These are phyloP conservation scores for Protomyces inundatus DNA, from an alignment of 1,139 yeast genomes.

Conservation along the genomic window DNA sequence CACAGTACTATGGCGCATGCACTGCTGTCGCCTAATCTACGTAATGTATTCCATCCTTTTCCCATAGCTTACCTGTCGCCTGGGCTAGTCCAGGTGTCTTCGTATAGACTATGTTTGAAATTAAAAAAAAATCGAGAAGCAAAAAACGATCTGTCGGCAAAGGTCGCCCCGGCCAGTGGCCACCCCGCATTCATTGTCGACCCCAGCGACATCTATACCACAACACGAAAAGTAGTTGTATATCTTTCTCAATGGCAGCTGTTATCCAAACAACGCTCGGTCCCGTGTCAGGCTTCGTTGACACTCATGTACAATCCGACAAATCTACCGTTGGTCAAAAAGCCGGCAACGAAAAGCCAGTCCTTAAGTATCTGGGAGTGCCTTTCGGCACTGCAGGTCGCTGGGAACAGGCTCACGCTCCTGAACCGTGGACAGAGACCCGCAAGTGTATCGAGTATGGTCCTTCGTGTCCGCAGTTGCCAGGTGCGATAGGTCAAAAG, in stretches of 20 bases:
- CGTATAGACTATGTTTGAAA: no score
- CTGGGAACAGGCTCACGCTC: slow-evolving; percentile 15
- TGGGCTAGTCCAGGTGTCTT: no score
- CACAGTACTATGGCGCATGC: no score
- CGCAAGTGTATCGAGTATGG: slow-evolving; percentile 18
- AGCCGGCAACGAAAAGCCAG: not conserved
- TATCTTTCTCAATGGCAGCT: not conserved
- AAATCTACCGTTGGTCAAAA: not conserved
- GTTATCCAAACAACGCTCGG: slow-evolving; percentile 13
- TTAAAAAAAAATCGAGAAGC: no score
- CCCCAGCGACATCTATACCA: not conserved
- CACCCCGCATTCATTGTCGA: not conserved
- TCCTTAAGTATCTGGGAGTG: slow-evolving; percentile 16
- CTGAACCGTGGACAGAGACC: slow-evolving; percentile 1
- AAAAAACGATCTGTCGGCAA: no score
- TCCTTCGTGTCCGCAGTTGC: slow-evolving; percentile 8
- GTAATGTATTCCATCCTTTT: no score
- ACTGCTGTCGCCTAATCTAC: no score
- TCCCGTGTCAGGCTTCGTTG: slow-evolving; percentile 22
- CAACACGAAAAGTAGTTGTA: not conserved
- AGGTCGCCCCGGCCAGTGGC: not conserved
- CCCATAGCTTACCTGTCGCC: no score
- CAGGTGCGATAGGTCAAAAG: not conserved
- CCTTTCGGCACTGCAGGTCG: slow-evolving; percentile 17
- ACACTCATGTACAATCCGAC: slow-evolving; percentile 7